Conservation (phyloP, 2,329 filamentous ascomycete species). For the Ploettnerulaceae sp. region DNA sequence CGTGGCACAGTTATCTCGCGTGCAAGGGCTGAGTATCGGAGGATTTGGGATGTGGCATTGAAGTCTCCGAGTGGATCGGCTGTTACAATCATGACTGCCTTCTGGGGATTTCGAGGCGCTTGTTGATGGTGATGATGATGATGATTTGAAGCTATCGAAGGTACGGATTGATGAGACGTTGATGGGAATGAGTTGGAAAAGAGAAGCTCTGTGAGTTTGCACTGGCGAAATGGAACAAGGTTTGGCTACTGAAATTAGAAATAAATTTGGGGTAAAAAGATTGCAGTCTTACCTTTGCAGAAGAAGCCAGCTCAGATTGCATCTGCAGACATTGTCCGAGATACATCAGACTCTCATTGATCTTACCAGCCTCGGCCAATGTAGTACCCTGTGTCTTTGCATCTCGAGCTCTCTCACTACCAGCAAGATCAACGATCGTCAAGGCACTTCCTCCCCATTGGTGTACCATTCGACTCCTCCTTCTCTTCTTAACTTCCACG, state of each 20-base stretch:
- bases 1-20: slow-evolving; percentile 89
- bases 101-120: slow-evolving; percentile 63
- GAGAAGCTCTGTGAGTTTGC: slow-evolving; percentile 77
- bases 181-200: slow-evolving; percentile 79
- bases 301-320: slow-evolving; percentile 74
- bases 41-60: slow-evolving; percentile 93
- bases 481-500: slow-evolving; percentile 85
- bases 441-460: slow-evolving; percentile 74
- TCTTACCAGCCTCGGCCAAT: slow-evolving; percentile 92
- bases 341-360: slow-evolving; percentile 98
- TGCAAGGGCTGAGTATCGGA: slow-evolving; percentile 89
- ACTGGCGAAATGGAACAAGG: slow-evolving; percentile 74
- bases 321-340: slow-evolving; percentile 94
- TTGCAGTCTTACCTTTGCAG: slow-evolving; percentile 58
- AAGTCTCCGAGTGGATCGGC: slow-evolving; percentile 91
- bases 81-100: slow-evolving; percentile 92
- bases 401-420: slow-evolving; percentile 86
- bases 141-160: slow-evolving; percentile 28
- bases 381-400: slow-evolving; percentile 93
- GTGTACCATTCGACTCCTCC: slow-evolving; percentile 44
- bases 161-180: slow-evolving; percentile 12
- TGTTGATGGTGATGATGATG: slow-evolving; percentile 36
- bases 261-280: neutral
- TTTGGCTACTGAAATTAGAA: slow-evolving; percentile 48
- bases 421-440: slow-evolving; percentile 87